phyloP scores from a whole-genome alignment of 2,329 filamentous ascomycete genomes.

The Paraphoma chrysanthemicola region DNA sequence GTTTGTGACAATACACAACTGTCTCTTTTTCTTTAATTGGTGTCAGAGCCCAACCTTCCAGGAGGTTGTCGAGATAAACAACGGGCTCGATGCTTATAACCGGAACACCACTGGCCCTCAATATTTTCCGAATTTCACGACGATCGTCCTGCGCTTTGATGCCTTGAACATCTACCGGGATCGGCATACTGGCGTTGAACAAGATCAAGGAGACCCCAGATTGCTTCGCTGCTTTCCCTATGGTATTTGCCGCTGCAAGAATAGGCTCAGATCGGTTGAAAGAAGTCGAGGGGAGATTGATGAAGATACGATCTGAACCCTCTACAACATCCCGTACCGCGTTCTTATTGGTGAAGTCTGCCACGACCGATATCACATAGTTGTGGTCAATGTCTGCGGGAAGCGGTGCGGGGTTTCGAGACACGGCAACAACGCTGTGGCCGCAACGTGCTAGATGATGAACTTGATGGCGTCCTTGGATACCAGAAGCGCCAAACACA shows the following conservation, averaged over 20 bases:
- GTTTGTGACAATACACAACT: constrained; percentile 51
- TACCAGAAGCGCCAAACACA: constrained; percentile 38
- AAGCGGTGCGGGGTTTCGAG: constrained; percentile 29
- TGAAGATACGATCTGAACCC: constrained; percentile 28
- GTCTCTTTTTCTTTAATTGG: constrained; percentile 44
- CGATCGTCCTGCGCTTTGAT: constrained; percentile 41
- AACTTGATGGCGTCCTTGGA: constrained; percentile 40
- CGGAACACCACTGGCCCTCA: constrained; percentile 38
- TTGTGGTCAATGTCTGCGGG: constrained; percentile 16
- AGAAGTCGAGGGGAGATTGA: constrained; percentile 39
- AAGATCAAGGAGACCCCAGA: constrained; percentile 24
- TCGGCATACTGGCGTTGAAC: constrained; percentile 41
- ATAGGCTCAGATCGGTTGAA: constrained; percentile 36
- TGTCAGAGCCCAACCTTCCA: constrained; percentile 50
- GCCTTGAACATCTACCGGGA: constrained; percentile 25
- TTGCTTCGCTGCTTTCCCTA: constrained; percentile 25
- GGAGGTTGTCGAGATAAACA: constrained; percentile 49
- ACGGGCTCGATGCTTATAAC: constrained; percentile 49
- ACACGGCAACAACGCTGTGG: constrained; percentile 36
- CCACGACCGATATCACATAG: constrained; percentile 22
- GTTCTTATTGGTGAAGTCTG: constrained; percentile 27
- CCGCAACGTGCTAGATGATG: constrained; percentile 27
- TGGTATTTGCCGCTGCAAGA: constrained; percentile 26
- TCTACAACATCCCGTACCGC: constrained; percentile 22
- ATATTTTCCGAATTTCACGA: constrained; percentile 36